Conservation (phyloP, 2,329 filamentous ascomycete genomes). For the Cladophialophora bantiana region DNA sequence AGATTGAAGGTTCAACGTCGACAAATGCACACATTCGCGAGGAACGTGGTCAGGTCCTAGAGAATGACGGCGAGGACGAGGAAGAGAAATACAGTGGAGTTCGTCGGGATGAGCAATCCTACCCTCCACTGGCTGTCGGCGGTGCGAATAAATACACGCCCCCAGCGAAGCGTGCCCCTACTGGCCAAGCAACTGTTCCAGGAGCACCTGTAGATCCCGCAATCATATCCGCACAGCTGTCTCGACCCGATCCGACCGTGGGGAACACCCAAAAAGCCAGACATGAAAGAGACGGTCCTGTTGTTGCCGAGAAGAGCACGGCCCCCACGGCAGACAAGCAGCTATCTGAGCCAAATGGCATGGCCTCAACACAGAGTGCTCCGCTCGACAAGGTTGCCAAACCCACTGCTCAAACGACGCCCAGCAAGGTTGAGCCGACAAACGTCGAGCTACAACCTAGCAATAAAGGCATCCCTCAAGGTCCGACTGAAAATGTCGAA, state of each 20-base stretch:
- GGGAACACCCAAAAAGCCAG: constrained; percentile 39
- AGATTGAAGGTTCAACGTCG: constrained; percentile 80
- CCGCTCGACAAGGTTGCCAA: constrained; percentile 8
- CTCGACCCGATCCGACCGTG: constrained; percentile 54
- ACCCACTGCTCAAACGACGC: constrained; percentile 36
- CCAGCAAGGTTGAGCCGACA: constrained; percentile 55
- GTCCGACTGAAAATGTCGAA: constrained; percentile 67
- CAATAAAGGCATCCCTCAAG: constrained; percentile 54
- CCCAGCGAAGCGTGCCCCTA: constrained; percentile 82
- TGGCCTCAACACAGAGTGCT: constrained; percentile 4
- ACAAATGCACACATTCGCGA: constrained; percentile 86
- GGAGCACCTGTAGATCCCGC: constrained; percentile 84
- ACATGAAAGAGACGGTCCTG: constrained; percentile 48
- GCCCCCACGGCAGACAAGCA: constrained; percentile 18
- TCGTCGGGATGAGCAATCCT: constrained; percentile 67
- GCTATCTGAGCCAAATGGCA: constrained; percentile 14
- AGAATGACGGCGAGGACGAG: constrained; percentile 76
- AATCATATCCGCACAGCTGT: constrained; percentile 86
- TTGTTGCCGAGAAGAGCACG: constrained; percentile 8
- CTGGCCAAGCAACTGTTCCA: constrained; percentile 73
- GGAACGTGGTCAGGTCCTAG: constrained; percentile 75
- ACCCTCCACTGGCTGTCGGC: constrained; percentile 69
- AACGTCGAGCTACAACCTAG: constrained; percentile 39
- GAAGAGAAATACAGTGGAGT: constrained; percentile 98
- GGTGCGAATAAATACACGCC: constrained; percentile 82